Conservation (phyloP, 345 rosid genomes). For the Sisymbrium altissimum region DNA sequence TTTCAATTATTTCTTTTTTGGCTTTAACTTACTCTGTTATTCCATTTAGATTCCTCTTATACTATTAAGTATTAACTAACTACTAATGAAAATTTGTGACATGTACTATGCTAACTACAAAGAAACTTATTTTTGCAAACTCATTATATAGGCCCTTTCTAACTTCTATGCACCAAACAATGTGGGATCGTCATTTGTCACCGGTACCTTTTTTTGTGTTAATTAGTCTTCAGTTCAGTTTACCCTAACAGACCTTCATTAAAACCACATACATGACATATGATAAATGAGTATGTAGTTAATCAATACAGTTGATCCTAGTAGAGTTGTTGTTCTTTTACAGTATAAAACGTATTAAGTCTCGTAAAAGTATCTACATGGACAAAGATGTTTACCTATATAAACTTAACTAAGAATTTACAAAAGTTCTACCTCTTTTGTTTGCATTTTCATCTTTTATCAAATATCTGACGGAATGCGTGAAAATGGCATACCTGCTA, state of each 20-base stretch:
- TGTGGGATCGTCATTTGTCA: neutral
- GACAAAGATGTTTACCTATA: neutral
- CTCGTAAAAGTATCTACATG: neutral
- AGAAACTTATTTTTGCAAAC: neutral
- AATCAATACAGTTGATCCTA: neutral
- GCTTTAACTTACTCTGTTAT: neutral
- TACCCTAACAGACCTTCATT: neutral
- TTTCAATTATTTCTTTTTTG: neutral
- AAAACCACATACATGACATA: neutral
- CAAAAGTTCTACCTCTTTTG: neutral
- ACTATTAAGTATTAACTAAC: neutral
- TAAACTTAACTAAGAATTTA: neutral
- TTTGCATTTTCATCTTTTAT: neutral
- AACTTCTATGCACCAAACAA: no score
- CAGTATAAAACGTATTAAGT: neutral
- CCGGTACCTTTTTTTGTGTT: neutral
- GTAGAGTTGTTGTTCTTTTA: neutral
- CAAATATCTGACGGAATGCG: neutral
- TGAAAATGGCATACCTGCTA: conserved; percentile 5
- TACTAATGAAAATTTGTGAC: no score
- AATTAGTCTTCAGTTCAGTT: neutral
- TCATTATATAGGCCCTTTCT: no score
- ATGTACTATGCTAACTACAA: neutral
- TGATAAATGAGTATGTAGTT: no score
- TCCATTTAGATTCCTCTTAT: neutral